Conservation (phyloP, 2,329 filamentous ascomycete species). For the Lithohypha guttulata region DNA sequence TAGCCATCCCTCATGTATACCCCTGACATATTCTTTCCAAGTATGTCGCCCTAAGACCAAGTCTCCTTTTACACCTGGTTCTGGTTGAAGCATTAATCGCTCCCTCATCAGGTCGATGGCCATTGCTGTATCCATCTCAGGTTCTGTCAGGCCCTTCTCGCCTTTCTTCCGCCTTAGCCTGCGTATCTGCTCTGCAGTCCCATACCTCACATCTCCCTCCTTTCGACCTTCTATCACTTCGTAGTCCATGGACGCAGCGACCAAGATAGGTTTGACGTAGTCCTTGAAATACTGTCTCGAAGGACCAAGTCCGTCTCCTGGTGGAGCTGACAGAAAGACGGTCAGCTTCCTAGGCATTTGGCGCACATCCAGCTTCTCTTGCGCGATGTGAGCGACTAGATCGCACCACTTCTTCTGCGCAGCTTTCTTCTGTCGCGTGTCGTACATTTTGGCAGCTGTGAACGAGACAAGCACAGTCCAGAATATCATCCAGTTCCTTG, state of each 20-base stretch:
- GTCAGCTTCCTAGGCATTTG: slow-evolving; percentile 74
- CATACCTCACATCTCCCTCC: slow-evolving; percentile 85
- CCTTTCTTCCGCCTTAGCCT: slow-evolving; percentile 50
- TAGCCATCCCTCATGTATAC: slow-evolving; percentile 91
- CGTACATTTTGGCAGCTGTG: slow-evolving; percentile 74
- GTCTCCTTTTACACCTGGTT: slow-evolving; percentile 67
- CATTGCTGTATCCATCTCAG: slow-evolving; percentile 45
- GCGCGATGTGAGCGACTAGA: slow-evolving; percentile 71
- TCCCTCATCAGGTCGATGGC: slow-evolving; percentile 53
- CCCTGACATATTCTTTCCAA: slow-evolving; percentile 95
- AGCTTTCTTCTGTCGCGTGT: slow-evolving; percentile 78
- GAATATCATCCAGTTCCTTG: slow-evolving; percentile 97
- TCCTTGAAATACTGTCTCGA: slow-evolving; percentile 95
- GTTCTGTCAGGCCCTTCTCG: slow-evolving; percentile 37
- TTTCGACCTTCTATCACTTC: slow-evolving; percentile 86
- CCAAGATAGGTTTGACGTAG: slow-evolving; percentile 86
- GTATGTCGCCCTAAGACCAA: slow-evolving; percentile 81
- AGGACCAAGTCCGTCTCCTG: slow-evolving; percentile 68
- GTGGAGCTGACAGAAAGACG: slow-evolving; percentile 74
- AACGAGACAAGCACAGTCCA: slow-evolving; percentile 67
- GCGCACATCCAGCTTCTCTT: slow-evolving; percentile 60
- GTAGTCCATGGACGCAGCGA: slow-evolving; percentile 85
- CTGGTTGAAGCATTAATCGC: slow-evolving; percentile 58
- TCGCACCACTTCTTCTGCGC: slow-evolving; percentile 78
- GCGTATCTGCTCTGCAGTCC: slow-evolving; percentile 75